Base-by-base conservation (phyloP, 495 filamentous ascomycete species). In the Penicillium soppii region DNA sequence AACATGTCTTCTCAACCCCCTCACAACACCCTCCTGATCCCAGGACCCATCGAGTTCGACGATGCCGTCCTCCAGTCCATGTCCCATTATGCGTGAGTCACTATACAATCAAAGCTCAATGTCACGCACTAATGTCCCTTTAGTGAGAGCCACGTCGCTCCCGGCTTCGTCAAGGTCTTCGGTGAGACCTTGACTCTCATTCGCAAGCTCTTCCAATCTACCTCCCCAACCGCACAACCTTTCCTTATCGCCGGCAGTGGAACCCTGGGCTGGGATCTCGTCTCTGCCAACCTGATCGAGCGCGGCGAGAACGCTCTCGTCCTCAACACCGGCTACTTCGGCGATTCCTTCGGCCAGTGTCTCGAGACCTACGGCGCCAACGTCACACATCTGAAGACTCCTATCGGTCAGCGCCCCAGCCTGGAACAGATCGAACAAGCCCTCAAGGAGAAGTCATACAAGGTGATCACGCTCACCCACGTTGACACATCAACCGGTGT, bases 401-500 rank as follows among this genome's bases (percentile, higher is more conserved):
- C 91, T 25, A 88, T 96, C 58, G 94, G 94, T 45, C 86, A 88
- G 56, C 86, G 91, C 32, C 90, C 92, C n/a, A 86, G 90, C 54
- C 81, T 95, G 23, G 79, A 85, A 36, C 87, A 92, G 65, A 83
- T 98, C 46, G 91, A 97, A 72, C 79, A 84, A 62, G 91, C 90
- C 13, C 77, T 98, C 45, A 86, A 86, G 65, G 81, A 88, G 77
- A 96, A 92, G 74, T 77, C 83, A 50, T 97, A 96, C 76, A 96
- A 96, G 80, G 53, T 89, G 43, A 73, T 98, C 62, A 97, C 94
- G 36, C 85, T 97, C 52, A 98, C 94, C 6, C 94, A 98, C 70
- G 92, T 96, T 50, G 94, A 98, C 62, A 98, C 94, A 19, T 96
- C 91, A 5, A 98, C 94, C 32, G 94, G 94, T 43, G 94, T 98